Evolutionary conservation across 2,329 filamentous ascomycete species (phyloP).

Genomic region (Akanthomyces muscarius): DNA sequence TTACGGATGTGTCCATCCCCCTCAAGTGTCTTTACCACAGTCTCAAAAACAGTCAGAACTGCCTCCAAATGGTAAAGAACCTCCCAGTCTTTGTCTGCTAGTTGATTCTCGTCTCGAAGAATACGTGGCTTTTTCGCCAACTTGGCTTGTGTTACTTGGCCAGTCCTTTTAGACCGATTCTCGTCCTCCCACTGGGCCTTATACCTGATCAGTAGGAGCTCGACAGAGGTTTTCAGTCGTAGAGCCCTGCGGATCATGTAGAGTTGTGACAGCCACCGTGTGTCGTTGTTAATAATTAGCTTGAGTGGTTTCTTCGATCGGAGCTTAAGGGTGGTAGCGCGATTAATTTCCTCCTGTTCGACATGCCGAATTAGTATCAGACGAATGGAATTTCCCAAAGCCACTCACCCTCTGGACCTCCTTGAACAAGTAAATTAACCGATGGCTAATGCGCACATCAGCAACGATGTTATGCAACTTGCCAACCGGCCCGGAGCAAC

Average conservation of each 20-base stretch:
- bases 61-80: conserved; percentile 15
- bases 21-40: conserved; percentile 19
- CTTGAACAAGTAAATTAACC: too few species aligned
- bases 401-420: too few species aligned
- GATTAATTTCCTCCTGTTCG: too few species aligned
- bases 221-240: background rate
- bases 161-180: conserved; percentile 7
- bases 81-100: conserved; percentile 17
- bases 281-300: conserved; percentile 20
- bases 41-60: conserved; percentile 17
- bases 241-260: conserved; percentile 20
- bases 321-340: too few species aligned
- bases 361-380: conserved; percentile 1
- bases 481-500: too few species aligned
- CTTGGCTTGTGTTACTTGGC: background rate
- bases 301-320: conserved; percentile 7
- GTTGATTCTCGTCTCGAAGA: conserved; percentile 13
- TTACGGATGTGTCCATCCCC: conserved; percentile 17
- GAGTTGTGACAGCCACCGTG: conserved; percentile 20
- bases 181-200: conserved; percentile 3
- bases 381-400: too few species aligned
- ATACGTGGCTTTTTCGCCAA: conserved; percentile 13
- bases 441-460: too few species aligned
- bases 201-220: background rate
- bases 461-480: too few species aligned